Evolutionary conservation across 2,329 filamentous ascomycete species (phyloP).

Genomic region (Stagonosporopsis chrysanthemi): DNA sequence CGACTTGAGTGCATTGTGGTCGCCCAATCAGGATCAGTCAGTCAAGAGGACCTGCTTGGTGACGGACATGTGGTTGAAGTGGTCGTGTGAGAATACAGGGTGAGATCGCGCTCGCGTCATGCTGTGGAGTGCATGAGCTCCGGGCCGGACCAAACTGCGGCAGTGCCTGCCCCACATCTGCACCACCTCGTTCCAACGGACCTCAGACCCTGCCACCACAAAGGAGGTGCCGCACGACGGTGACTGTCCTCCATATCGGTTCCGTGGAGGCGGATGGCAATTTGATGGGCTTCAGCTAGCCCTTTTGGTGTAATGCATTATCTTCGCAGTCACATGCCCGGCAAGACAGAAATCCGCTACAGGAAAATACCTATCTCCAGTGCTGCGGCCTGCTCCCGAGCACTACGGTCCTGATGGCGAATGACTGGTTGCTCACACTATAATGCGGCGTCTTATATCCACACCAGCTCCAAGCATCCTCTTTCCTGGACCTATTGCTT

Average conservation of each 20-base stretch:
- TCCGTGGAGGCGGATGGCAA: no score
- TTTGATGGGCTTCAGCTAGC: no score
- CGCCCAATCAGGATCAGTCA: conserved; percentile 8
- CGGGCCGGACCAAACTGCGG: conserved; percentile 14
- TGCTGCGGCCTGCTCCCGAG: no score
- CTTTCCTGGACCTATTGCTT: neutral
- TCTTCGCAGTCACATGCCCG: no score
- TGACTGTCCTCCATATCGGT: no score
- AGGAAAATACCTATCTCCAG: no score
- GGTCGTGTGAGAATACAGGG: conserved; percentile 5
- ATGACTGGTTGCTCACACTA: neutral
- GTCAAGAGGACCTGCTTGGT: conserved; percentile 6
- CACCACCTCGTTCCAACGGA: neutral
- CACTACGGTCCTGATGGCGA: no score
- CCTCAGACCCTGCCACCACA: neutral
- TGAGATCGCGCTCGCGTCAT: conserved; percentile 11
- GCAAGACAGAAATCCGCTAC: no score
- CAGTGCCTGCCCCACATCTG: conserved; percentile 10
- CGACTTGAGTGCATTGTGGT: conserved; percentile 6
- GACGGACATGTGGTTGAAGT: conserved; percentile 3
- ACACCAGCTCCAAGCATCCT: neutral
- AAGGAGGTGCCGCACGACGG: no score
- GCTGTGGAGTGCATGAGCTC: conserved; percentile 9
- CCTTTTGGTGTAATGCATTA: no score
- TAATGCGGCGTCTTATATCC: neutral